These are phyloP conservation scores for Dalechampia spathulata DNA, from an alignment of 441 rosid species.

Conservation along the genomic window DNA sequence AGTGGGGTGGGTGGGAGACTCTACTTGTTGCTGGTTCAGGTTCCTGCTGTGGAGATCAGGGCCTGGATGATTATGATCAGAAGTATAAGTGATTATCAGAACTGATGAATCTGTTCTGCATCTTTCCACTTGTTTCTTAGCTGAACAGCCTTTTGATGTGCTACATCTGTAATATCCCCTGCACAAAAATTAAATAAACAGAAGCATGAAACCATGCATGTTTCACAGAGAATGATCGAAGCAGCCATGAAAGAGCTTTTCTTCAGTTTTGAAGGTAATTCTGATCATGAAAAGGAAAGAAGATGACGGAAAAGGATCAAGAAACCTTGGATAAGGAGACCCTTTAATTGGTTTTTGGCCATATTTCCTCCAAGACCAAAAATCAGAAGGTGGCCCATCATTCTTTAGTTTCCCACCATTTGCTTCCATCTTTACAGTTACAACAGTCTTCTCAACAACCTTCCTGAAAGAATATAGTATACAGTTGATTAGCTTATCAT, in stretches of 20 bases:
- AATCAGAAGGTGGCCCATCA: slow-evolving; percentile 67
- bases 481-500: not conserved
- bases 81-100: slow-evolving; percentile 59
- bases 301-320: no score
- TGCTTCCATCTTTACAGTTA: slow-evolving; percentile 39
- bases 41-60: slow-evolving; percentile 22
- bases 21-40: slow-evolving; percentile 12
- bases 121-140: slow-evolving; percentile 69
- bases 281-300: no score
- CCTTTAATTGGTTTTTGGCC: slow-evolving; percentile 98
- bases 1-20: slow-evolving; percentile 9
- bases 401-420: slow-evolving; percentile 44
- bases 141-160: slow-evolving; percentile 68
- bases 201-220: not conserved
- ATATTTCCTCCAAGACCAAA: slow-evolving; percentile 97
- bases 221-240: no score
- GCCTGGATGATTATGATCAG: slow-evolving; percentile 56
- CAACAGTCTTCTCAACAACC: slow-evolving; percentile 47
- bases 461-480: slow-evolving; percentile 27
- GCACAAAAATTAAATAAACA: slow-evolving; percentile 5
- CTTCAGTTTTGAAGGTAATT: no score
- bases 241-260: not conserved
- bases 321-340: slow-evolving; percentile 85
- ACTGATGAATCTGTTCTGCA: slow-evolving; percentile 62
- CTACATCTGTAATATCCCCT: slow-evolving; percentile 77